Percentiles rank a stretch among this genome's conserved stretches.
phyloP scores from a whole-genome alignment of 441 rosid species.

The Pelargonium fulgidum region DNA sequence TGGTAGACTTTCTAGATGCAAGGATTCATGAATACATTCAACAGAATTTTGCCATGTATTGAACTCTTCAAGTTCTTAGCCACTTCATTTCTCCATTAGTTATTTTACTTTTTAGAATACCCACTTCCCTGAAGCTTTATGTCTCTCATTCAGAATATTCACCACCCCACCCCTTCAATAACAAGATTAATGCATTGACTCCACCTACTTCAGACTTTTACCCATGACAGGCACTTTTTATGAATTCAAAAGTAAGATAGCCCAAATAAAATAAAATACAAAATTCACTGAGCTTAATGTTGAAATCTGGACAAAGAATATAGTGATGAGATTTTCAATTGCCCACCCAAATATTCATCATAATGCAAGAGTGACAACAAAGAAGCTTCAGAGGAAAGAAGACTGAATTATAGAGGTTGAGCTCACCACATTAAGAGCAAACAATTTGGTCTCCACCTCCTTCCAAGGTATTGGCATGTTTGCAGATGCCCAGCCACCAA shows the following conservation, averaged over 20 bases:
- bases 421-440: conserved; percentile 78
- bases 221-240: too few relatives aligned
- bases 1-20: neutral
- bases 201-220: too few relatives aligned
- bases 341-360: neutral
- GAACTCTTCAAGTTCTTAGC: neutral
- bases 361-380: conserved; percentile 8
- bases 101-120: neutral
- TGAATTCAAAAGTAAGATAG: neutral
- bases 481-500: conserved; percentile 54
- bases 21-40: neutral
- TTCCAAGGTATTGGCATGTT: conserved; percentile 62
- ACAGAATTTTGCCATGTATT: neutral
- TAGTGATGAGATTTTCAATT: neutral
- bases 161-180: neutral
- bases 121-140: neutral
- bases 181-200: too few relatives aligned
- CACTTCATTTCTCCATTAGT: neutral
- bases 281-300: neutral
- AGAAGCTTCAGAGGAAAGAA: conserved; percentile 8
- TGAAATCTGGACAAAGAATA: neutral
- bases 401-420: conserved; percentile 6
- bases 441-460: conserved; percentile 78
- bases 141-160: neutral
- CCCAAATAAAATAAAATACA: neutral